phyloP scores from a whole-genome alignment of 2,329 filamentous ascomycete species.

The Pseudopithomyces chartarum region DNA sequence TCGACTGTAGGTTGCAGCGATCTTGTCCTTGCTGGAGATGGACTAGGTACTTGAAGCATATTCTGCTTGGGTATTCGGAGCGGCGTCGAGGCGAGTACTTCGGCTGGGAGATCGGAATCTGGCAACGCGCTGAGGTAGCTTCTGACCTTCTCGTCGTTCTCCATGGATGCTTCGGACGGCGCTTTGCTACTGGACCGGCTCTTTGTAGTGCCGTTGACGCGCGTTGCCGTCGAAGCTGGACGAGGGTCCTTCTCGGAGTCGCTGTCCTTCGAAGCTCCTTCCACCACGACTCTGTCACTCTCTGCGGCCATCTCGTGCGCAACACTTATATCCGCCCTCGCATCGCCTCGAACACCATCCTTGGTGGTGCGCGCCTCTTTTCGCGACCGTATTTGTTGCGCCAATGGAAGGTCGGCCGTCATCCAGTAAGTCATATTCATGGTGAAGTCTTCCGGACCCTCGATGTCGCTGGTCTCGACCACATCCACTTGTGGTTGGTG shows the following conservation, averaged over 20 bases:
- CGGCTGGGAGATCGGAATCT: constrained; percentile 37
- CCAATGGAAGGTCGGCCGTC: constrained; percentile 39
- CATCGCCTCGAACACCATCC: constrained; percentile 24
- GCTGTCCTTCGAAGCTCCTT: constrained; percentile 17
- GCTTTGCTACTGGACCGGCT: constrained; percentile 26
- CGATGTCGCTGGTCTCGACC: constrained; percentile 47
- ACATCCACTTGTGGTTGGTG: constrained; percentile 40
- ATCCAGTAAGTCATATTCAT: constrained; percentile 52
- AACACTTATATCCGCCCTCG: constrained; percentile 14
- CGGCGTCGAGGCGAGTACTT: constrained; percentile 32
- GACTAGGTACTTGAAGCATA: constrained; percentile 33
- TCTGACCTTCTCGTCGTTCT: constrained; percentile 45
- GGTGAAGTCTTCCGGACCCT: constrained; percentile 49
- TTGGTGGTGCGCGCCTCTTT: constrained; percentile 33
- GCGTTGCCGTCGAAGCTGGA: constrained; percentile 27
- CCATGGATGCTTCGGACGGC: constrained; percentile 40
- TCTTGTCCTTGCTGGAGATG: constrained; percentile 32
- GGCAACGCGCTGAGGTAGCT: constrained; percentile 45
- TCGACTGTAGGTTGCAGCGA: constrained; percentile 44
- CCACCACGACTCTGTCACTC: constrained; percentile 24
- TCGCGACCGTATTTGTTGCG: constrained; percentile 34
- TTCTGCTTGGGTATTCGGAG: constrained; percentile 29
- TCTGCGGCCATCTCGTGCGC: constrained; percentile 22
- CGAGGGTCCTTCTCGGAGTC: constrained; percentile 6
- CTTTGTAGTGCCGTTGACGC: constrained; percentile 28